Conservation (phyloP, 2,329 filamentous ascomycete genomes). For the Waltergamsia citrina region DNA sequence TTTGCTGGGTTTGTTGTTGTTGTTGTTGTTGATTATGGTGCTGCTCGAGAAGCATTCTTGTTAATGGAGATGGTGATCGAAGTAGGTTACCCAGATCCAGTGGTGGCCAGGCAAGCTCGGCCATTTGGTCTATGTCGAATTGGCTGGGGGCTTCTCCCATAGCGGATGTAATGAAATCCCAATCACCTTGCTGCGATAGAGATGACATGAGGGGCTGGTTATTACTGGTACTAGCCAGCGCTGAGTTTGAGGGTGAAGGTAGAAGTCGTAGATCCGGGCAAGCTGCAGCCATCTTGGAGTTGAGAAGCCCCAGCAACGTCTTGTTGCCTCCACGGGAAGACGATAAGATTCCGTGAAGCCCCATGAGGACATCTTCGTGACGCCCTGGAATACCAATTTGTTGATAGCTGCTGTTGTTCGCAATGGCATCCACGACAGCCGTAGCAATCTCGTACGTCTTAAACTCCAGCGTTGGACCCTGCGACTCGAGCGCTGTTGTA, state of each 20-base stretch:
- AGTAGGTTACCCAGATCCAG: slow-evolving; percentile 5
- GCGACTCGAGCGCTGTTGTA: slow-evolving; percentile 34
- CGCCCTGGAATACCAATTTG: slow-evolving; percentile 13
- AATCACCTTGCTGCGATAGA: neutral
- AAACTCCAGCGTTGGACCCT: slow-evolving; percentile 36
- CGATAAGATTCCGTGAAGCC: slow-evolving; percentile 27
- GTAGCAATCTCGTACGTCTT: slow-evolving; percentile 37
- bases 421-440: slow-evolving; percentile 29
- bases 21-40: neutral
- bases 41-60: slow-evolving; percentile 1
- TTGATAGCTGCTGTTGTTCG: slow-evolving; percentile 7
- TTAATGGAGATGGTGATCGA: slow-evolving; percentile 2
- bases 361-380: slow-evolving; percentile 23
- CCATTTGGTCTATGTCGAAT: neutral
- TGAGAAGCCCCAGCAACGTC: slow-evolving; percentile 24
- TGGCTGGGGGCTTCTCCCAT: neutral
- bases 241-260: no score
- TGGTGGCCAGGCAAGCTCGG: slow-evolving; percentile 5
- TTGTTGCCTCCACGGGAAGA: slow-evolving; percentile 32
- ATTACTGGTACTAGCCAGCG: no score
- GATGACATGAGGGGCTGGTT: no score
- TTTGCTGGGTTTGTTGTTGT: neutral
- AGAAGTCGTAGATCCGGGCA: slow-evolving; percentile 6
- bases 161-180: neutral
- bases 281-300: slow-evolving; percentile 14